Conservation (phyloP, 2,329 filamentous ascomycete species). For the Botrytis paeoniae region DNA sequence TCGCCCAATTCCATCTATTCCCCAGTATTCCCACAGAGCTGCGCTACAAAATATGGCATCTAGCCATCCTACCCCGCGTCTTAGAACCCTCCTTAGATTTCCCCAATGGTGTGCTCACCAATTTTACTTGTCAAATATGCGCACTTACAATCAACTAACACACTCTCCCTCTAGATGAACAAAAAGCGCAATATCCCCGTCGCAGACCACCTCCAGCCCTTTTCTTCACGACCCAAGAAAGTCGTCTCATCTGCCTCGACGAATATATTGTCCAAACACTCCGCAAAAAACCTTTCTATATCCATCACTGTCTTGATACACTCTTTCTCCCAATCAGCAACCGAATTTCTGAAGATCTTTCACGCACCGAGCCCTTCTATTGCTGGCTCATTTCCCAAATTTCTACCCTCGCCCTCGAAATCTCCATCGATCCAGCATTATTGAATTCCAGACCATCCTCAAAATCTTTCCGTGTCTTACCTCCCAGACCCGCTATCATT, state of each 20-base stretch:
- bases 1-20: constrained; percentile 22
- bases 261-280: background rate
- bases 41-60: constrained; percentile 24
- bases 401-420: constrained; percentile 8
- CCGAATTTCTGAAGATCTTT: background rate
- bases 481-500: background rate
- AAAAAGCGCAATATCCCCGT: background rate
- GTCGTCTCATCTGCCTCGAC: constrained; percentile 6
- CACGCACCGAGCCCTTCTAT: background rate
- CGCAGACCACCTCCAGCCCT: background rate
- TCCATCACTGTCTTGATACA: background rate
- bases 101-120: background rate
- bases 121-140: background rate
- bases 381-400: background rate
- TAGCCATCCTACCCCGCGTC: constrained; percentile 19
- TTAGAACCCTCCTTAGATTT: constrained; percentile 22
- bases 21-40: constrained; percentile 24
- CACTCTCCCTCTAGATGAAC: background rate
- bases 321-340: background rate
- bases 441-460: background rate
- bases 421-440: background rate
- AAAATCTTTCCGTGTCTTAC: background rate
- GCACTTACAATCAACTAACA: background rate
- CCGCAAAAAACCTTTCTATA: background rate
- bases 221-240: background rate